Evolutionary conservation across 257 asterid genomes (phyloP), one percentile per base, ranked within the genome.

Genomic region (Solanum piurae): DNA sequence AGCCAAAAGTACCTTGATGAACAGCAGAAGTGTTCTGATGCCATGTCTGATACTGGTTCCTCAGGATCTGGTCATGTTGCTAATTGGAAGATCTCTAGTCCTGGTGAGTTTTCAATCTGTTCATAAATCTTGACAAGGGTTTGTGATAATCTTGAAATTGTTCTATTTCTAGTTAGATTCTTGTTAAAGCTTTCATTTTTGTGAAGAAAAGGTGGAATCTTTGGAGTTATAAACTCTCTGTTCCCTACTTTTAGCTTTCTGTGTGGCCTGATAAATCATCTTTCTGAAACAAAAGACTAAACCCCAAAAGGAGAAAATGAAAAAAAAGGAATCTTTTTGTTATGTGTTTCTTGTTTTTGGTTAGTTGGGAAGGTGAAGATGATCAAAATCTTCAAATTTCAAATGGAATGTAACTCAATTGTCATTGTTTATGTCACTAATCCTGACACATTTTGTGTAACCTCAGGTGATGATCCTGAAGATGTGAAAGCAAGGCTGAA

Each of bases 1-100:
- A 91, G 87, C 87, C 93, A 91, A 44, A 91, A 90, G 90, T 91
- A 88, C 73, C 88, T 73, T 46, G 92, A 91, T 86, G 93, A 91
- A 38, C 93, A 91, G 5, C 93, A 89, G 23, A 88, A 85, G 83
- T 42, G 83, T 31, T 83, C 88, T 2, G 88, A 88, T 20, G 64
- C 87, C n/a, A 31, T 89, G 79, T 91, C 93, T 33, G 92, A 84
- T 85, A 72, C 91, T 62, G 89, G 87, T 44, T 84, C 92, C 21
- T 88, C 92, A 2, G 89, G 87, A 52, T 88, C 91, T 55, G 85
- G 88, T 85, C 87, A 89, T 75, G 85, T 91, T 88, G 88, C 93
- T 68, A 91, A 86, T 86, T 91, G 93, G 93, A 91, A 90, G 90
- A 91, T 91, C 90, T 91, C 92, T 3, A 91, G 93, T 83, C 93